Conservation (phyloP, 306 rosid species). For the Senna siamea region DNA sequence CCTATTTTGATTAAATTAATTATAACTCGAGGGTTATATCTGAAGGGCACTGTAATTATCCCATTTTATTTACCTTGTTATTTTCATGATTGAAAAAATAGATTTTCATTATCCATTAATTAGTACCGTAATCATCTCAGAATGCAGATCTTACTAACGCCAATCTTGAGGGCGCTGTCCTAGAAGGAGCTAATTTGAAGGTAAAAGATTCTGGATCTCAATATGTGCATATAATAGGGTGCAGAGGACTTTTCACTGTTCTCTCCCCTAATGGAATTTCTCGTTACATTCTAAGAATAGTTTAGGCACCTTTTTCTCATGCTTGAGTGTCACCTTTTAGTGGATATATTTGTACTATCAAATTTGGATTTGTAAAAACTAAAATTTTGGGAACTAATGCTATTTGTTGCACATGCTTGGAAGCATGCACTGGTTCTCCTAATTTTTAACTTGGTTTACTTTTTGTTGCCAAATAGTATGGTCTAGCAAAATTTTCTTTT, state of each 20-base stretch:
- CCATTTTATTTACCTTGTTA: neutral
- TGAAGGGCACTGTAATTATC: neutral
- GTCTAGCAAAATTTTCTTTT: constrained; percentile 1
- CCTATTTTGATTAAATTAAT: neutral
- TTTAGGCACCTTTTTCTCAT: constrained; percentile 3
- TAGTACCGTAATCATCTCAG: constrained; percentile 47
- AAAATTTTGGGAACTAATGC: constrained; percentile 20
- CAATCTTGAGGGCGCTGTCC: constrained; percentile 87
- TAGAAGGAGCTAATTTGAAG: constrained; percentile 97
- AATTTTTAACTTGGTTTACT: constrained; percentile 14
- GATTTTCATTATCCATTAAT: constrained; percentile 27
- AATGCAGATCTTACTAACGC: constrained; percentile 93
- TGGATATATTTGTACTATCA: neutral
- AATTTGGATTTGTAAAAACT: constrained; percentile 7
- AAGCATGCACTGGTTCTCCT: constrained; percentile 4
- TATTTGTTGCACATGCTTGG: constrained; percentile 5
- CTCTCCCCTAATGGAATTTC: constrained; percentile 19
- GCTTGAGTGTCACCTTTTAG: neutral
- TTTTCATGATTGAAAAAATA: constrained; percentile 13
- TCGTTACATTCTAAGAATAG: neutral
- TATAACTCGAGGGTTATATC: neutral
- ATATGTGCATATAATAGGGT: constrained; percentile 17
- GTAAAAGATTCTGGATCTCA: constrained; percentile 49
- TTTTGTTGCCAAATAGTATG: neutral
- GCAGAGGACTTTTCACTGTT: constrained; percentile 10